These are phyloP conservation scores for Dothiorella sarmentorum DNA, from an alignment of 2,329 filamentous ascomycete species.

Conservation along the genomic window DNA sequence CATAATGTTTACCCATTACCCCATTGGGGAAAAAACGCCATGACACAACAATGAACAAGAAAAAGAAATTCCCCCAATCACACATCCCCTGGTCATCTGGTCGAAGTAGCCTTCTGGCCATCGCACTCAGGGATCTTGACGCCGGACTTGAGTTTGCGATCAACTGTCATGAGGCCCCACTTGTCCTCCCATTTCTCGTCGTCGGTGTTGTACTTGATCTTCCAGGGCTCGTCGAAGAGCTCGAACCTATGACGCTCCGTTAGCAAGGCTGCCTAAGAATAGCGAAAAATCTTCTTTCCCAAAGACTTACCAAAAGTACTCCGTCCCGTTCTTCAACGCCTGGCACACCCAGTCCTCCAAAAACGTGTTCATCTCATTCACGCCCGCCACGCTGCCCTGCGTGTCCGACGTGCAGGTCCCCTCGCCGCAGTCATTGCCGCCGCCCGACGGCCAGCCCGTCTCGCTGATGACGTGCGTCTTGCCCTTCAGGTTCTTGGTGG, in stretches of 20 bases:
- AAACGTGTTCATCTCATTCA: slow-evolving; percentile 79
- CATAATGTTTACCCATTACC: too few relatives aligned
- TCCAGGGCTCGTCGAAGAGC: slow-evolving; percentile 97
- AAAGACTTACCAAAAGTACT: slow-evolving; percentile 78
- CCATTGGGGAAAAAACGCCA: not conserved
- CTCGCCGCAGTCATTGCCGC: slow-evolving; percentile 73
- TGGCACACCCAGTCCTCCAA: slow-evolving; percentile 83
- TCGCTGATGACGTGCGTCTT: slow-evolving; percentile 75
- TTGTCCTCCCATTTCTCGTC: slow-evolving; percentile 79
- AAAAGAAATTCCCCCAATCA: not conserved
- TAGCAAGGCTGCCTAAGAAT: too few relatives aligned
- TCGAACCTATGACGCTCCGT: too few relatives aligned
- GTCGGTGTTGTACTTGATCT: slow-evolving; percentile 65
- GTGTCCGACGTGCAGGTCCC: slow-evolving; percentile 54
- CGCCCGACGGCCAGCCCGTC: slow-evolving; percentile 83
- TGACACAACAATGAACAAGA: not conserved
- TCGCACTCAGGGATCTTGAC: slow-evolving; percentile 82
- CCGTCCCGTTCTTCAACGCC: slow-evolving; percentile 73
- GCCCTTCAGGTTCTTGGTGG: slow-evolving; percentile 59
- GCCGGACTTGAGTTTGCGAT: slow-evolving; percentile 78
- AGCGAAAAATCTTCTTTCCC: too few relatives aligned
- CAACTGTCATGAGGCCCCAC: slow-evolving; percentile 86
- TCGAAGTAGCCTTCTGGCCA: slow-evolving; percentile 25
- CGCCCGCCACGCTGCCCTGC: slow-evolving; percentile 70
- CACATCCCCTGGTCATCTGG: not conserved